Evolutionary conservation across 179 eudicot species (phyloP).

Genomic region (Drosera spatulata): DNA sequence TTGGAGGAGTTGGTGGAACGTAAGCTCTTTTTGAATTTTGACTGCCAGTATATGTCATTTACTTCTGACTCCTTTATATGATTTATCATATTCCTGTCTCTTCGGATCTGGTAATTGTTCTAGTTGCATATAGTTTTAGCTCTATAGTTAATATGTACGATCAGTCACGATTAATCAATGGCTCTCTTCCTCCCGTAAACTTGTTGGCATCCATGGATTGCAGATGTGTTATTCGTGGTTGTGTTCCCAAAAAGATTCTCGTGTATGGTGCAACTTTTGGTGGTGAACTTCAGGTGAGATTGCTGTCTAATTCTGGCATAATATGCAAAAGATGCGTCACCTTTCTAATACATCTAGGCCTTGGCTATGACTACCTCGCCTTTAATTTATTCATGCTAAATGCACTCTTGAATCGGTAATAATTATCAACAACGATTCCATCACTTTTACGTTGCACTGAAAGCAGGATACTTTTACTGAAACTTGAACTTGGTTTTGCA

Average conservation of each 20-base stretch:
- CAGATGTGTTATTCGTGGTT: constrained; percentile 97
- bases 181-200: not conserved
- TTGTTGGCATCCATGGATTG: constrained; percentile 3
- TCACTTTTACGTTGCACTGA: no score
- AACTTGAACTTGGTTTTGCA: constrained; percentile 20
- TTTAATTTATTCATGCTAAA: no score
- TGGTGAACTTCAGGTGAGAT: constrained; percentile 81
- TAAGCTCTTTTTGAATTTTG: constrained; percentile 17
- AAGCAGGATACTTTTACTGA: not conserved
- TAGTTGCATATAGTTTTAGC: not conserved
- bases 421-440: no score
- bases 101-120: not conserved
- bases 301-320: not conserved
- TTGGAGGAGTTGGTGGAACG: constrained; percentile 99
- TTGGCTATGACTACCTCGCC: not conserved
- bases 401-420: no score
- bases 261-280: constrained; percentile 91
- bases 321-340: no score
- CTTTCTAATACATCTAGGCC: not conserved
- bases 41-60: not conserved
- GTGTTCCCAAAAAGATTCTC: constrained; percentile 98
- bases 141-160: not conserved
- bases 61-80: not conserved
- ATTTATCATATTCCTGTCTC: not conserved
- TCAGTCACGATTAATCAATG: not conserved